Evolutionary conservation across 805 yeast species (phyloP).

Genomic region (Ogataea chonburiensis): DNA sequence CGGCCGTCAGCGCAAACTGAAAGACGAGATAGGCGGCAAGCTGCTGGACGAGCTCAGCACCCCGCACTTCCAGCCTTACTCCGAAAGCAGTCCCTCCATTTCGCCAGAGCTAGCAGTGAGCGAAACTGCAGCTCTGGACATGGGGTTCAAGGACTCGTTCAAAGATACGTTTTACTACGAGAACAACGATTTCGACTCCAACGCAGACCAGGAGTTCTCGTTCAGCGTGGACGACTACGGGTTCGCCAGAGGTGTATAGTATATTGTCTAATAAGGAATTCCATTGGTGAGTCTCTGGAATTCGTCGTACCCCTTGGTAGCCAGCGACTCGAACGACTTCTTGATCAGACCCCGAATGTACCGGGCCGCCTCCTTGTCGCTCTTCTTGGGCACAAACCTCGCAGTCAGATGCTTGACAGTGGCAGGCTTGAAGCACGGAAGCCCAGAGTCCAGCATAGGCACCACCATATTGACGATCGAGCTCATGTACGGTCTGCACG

Average conservation of each 20-base stretch:
- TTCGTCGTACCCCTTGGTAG: constrained; percentile 95
- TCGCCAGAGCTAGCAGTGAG: constrained; percentile 7
- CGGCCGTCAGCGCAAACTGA: constrained; percentile 6
- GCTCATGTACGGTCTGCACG: constrained; percentile 85
- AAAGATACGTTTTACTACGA: constrained; percentile 18
- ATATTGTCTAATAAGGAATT: constrained; percentile 67
- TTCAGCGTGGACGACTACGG: constrained; percentile 26
- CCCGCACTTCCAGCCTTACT: constrained; percentile 9
- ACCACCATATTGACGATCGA: constrained; percentile 78
- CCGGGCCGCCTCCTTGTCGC: constrained; percentile 81
- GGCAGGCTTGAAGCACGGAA: constrained; percentile 91
- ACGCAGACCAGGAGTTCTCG: constrained; percentile 23
- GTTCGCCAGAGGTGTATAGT: constrained; percentile 12
- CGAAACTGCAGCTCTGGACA: constrained; percentile 5
- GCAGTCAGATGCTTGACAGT: constrained; percentile 75
- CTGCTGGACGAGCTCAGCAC: constrained; percentile 10
- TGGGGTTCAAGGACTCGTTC: constrained; percentile 8
- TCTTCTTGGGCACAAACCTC: constrained; percentile 78
- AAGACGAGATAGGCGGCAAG: constrained; percentile 10
- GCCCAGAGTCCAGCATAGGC: constrained; percentile 93
- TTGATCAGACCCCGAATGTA: constrained; percentile 72
- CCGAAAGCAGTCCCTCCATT: constrained; percentile 8
- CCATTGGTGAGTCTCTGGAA: constrained; percentile 97
- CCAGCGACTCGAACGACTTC: constrained; percentile 81
- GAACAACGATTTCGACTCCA: constrained; percentile 10